Conservation (phyloP, 176 grass and related monocot genomes). For the Phoenix dactylifera region DNA sequence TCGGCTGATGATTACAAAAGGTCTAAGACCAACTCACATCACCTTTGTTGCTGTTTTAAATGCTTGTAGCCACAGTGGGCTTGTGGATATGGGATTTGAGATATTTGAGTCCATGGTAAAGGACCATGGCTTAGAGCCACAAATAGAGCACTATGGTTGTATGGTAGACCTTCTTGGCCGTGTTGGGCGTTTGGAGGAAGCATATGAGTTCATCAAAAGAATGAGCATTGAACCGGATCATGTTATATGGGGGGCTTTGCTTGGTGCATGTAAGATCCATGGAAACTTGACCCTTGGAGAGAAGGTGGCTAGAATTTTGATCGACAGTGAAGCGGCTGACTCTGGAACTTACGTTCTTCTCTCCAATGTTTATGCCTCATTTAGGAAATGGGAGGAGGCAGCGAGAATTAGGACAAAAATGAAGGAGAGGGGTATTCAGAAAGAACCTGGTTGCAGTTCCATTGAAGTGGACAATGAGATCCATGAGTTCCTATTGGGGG, state of each 20-base stretch:
- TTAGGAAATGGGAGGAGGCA: conserved; percentile 16
- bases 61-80: conserved; percentile 20
- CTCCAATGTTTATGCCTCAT: conserved; percentile 15
- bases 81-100: conserved; percentile 14
- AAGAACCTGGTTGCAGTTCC: conserved; percentile 27
- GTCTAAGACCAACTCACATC: conserved; percentile 7
- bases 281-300: conserved; percentile 6
- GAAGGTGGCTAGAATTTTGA: conserved; percentile 18
- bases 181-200: conserved; percentile 14
- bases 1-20: not conserved
- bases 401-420: conserved; percentile 2
- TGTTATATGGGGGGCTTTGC: conserved; percentile 20
- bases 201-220: conserved; percentile 11
- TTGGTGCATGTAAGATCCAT: conserved; percentile 24
- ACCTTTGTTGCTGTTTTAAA: conserved; percentile 20
- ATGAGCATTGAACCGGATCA: conserved; percentile 19
- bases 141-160: conserved; percentile 21
- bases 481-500: conserved; percentile 18
- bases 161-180: conserved; percentile 22
- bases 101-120: conserved; percentile 15
- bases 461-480: conserved; percentile 19
- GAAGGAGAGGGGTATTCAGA: conserved; percentile 17
- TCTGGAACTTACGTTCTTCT: conserved; percentile 23
- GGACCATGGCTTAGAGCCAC: conserved; percentile 6
- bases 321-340: conserved; percentile 13